Evolutionary conservation across 768 basidiomycete species (phyloP).

Genomic region (Epithele typhae): DNA sequence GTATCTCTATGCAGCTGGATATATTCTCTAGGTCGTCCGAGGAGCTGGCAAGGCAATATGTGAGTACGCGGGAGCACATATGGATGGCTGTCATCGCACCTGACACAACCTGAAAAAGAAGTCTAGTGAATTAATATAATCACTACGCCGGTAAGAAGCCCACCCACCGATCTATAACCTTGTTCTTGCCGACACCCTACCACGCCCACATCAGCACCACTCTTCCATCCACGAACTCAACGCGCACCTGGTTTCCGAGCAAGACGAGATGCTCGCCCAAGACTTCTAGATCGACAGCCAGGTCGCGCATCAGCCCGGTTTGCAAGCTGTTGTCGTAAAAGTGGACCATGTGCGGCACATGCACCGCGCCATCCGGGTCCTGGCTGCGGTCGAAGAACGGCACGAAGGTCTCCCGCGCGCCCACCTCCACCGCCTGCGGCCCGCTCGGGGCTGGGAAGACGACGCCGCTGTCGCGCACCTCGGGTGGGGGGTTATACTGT

Average conservation of each 20-base stretch:
- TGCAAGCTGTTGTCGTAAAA: constrained; percentile 71
- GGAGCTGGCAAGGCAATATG: constrained; percentile 35
- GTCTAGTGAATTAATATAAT: not conserved
- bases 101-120: constrained; percentile 44
- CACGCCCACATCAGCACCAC: not conserved
- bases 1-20: constrained; percentile 69
- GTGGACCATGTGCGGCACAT: constrained; percentile 65
- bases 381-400: constrained; percentile 44
- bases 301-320: constrained; percentile 60
- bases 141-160: too few relatives aligned
- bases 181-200: constrained; percentile 69
- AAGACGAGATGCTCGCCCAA: constrained; percentile 61
- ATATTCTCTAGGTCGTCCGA: constrained; percentile 62
- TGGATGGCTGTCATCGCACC: constrained; percentile 27
- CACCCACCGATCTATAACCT: constrained; percentile 56
- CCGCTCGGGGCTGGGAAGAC: constrained; percentile 44
- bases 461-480: constrained; percentile 33
- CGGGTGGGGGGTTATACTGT: constrained; percentile 48
- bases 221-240: not conserved
- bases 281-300: constrained; percentile 58
- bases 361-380: constrained; percentile 53
- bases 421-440: constrained; percentile 27
- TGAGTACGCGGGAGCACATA: too few relatives aligned
- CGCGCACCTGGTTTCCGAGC: constrained; percentile 59
- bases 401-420: constrained; percentile 36